phyloP scores from a whole-genome alignment of 192 early-diverging fungal species.

The Backusella tarrabulga region DNA sequence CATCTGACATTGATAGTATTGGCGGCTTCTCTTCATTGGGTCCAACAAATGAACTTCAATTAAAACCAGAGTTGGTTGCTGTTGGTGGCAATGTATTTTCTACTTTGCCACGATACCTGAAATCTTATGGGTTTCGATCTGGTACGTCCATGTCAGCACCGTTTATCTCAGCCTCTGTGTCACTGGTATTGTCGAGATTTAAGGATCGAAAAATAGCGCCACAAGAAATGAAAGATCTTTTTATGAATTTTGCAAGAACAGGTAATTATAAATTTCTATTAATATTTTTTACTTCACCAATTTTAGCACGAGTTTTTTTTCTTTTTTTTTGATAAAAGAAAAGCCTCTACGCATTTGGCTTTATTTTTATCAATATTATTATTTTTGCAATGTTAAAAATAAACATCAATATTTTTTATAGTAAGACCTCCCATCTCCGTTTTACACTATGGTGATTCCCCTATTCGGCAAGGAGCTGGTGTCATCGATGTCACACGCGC shows the following conservation, averaged over 20 bases:
- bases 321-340: not conserved
- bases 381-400: not conserved
- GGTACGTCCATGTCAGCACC: slow-evolving; percentile 63
- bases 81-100: slow-evolving; percentile 55
- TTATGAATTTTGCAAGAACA: slow-evolving; percentile 33
- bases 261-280: slow-evolving; percentile 11
- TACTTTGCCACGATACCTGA: slow-evolving; percentile 36
- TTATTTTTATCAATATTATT: not conserved
- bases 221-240: slow-evolving; percentile 7
- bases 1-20: slow-evolving; percentile 21
- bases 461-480: slow-evolving; percentile 50
- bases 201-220: slow-evolving; percentile 5
- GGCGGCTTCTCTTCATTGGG: slow-evolving; percentile 75
- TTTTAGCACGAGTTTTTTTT: not conserved
- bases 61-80: slow-evolving; percentile 49
- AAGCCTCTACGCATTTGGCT: not conserved
- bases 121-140: slow-evolving; percentile 41
- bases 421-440: slow-evolving; percentile 9
- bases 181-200: slow-evolving; percentile 34
- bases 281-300: not conserved
- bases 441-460: slow-evolving; percentile 20
- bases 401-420: not conserved
- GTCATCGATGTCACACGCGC: slow-evolving; percentile 41
- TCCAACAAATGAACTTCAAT: slow-evolving; percentile 63
- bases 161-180: slow-evolving; percentile 46